phyloP scores from a whole-genome alignment of 2,329 filamentous ascomycete species.

The Fusarium nygamai region DNA sequence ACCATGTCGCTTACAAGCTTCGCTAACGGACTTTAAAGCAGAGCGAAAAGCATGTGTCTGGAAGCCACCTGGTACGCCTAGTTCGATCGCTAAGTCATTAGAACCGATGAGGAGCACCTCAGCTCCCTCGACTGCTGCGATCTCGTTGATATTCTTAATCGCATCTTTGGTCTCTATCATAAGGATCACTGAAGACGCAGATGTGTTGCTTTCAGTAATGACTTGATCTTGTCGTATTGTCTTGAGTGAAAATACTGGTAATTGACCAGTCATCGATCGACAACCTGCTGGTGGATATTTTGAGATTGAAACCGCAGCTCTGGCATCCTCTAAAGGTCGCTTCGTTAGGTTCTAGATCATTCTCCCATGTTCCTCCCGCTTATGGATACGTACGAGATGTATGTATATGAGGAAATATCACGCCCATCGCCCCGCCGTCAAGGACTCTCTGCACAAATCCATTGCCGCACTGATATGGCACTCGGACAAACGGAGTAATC shows the following conservation, averaged over 20 bases:
- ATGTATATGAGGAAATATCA: not conserved
- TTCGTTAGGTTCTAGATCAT: not conserved
- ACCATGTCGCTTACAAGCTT: not conserved
- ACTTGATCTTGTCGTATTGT: not conserved
- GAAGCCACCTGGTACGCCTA: not conserved
- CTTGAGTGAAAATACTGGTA: not conserved
- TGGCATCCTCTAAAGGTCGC: not conserved
- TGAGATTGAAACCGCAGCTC: not conserved
- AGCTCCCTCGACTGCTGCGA: not conserved
- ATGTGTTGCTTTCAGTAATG: not conserved
- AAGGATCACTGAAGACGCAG: not conserved
- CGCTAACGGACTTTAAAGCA: not conserved
- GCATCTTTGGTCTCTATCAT: not conserved
- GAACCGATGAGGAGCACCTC: not conserved
- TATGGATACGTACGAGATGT: not conserved
- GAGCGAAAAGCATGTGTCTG: not conserved
- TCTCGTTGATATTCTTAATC: not conserved
- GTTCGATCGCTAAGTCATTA: not conserved
- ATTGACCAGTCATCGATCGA: not conserved
- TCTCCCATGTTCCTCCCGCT: not conserved
- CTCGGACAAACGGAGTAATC: not conserved
- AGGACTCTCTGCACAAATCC: not conserved
- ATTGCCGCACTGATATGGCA: not conserved
- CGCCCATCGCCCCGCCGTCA: not conserved
- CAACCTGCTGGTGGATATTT: not conserved